Evolutionary conservation across 768 basidiomycete species (phyloP).

Genomic region (Naganishia antarctica): DNA sequence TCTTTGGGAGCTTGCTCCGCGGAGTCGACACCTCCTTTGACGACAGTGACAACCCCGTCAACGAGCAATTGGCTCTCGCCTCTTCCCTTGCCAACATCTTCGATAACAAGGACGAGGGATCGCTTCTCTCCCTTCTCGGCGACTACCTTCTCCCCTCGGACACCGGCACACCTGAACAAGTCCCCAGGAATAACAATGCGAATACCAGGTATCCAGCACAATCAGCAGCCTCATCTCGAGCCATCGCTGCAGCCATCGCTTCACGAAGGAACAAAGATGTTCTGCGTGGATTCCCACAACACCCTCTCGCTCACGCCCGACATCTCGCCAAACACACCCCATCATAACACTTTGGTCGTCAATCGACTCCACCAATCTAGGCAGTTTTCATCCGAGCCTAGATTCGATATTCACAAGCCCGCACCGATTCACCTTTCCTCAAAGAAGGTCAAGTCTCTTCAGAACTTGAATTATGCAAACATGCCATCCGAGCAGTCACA

Average conservation of each 20-base stretch:
- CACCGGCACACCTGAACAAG: constrained; percentile 22
- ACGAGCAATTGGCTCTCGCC: constrained; percentile 16
- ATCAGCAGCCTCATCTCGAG: not conserved
- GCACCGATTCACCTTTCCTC: not conserved
- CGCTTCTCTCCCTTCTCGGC: constrained; percentile 32
- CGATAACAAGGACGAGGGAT: not conserved
- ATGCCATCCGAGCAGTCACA: not conserved
- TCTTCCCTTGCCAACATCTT: constrained; percentile 3
- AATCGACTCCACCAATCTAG: not conserved
- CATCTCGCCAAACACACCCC: constrained; percentile 24
- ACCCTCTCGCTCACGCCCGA: constrained; percentile 33
- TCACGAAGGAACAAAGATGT: not conserved
- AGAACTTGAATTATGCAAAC: not conserved
- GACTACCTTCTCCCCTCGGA: constrained; percentile 30
- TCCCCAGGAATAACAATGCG: constrained; percentile 28
- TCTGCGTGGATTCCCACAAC: constrained; percentile 10
- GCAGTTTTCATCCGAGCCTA: not conserved
- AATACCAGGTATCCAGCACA: not conserved
- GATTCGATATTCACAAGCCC: constrained; percentile 2
- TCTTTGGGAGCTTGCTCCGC: constrained; percentile 24
- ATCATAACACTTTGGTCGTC: not conserved
- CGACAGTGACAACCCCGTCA: not conserved
- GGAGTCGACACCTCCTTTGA: constrained; percentile 5
- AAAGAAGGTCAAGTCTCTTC: not conserved
- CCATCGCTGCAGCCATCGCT: not conserved